Base-by-base conservation (phyloP, 768 basidiomycete genomes). In the Amanita rubescens region DNA sequence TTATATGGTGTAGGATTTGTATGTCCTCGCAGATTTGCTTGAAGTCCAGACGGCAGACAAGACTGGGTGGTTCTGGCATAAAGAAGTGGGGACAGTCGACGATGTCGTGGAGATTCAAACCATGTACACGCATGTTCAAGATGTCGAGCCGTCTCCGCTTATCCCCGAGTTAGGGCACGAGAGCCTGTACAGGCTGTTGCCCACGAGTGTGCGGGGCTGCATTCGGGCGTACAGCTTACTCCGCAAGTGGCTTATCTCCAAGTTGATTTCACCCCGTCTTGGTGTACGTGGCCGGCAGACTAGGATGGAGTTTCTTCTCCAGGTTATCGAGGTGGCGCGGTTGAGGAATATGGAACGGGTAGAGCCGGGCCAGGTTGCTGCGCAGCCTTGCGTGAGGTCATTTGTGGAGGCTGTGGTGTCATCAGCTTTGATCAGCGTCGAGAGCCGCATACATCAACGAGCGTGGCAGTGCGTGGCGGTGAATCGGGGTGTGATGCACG, bases 31-130 rank as follows among this genome's bases (percentile, higher is more conserved):
- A 4, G 90, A 93, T 64, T 67, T 91, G 15, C 74, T 93, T 9
- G 90, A 93, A 65, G 80, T 89, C 0, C 90, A 93, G 65, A 82
- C 80, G 1, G 78, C 81, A 14, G 90, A 93, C 63, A 80, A 82
- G 30, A 84, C 80, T 2, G 90, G 87, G 2, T 93, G 90, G 90
- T 87, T 90, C 66, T 70, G 74, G 3, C 51, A 69, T 30, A 73
- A 80, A 50, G 89, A 91, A n/a, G 63, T 72, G 0, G 67, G 67
- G 14, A 67, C 74, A 0, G 65, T 71, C 44, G 76, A 80, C 10
- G 90, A 93, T 44, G 71, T 75, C 3, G 72, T 83, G n/a, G 87
- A 90, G 57, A 83, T 92, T 43, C 87, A 92, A 63, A 84, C 79
- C 20, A 84, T 93, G 58, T 85, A 87, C 65, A 77, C 82, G 2